Evolutionary conservation across 306 rosid genomes (phyloP).

Genomic region (Rubus idaeus): DNA sequence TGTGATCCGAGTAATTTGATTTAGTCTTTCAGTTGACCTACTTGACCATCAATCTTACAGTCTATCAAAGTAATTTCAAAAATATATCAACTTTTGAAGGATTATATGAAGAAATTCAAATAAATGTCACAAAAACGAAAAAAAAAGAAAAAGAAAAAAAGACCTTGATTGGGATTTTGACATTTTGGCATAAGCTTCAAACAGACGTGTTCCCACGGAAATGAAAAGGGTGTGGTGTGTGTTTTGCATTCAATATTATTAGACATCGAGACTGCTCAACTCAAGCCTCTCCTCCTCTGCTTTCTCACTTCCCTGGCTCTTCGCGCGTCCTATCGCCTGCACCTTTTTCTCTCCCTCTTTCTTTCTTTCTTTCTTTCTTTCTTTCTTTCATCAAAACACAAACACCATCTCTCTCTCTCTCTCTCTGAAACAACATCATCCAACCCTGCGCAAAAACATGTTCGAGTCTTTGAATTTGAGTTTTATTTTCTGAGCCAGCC

Average conservation of each 20-base stretch:
- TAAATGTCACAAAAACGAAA: no score
- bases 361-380: slow-evolving; percentile 29
- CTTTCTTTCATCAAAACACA: slow-evolving; percentile 9
- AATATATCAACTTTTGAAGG: no score
- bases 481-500: slow-evolving; percentile 27
- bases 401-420: slow-evolving; percentile 17
- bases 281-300: slow-evolving; percentile 11
- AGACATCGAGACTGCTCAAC: background rate
- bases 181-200: slow-evolving; percentile 4
- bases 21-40: no score
- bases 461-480: slow-evolving; percentile 22
- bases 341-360: slow-evolving; percentile 63
- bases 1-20: no score
- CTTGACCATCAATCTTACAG: no score
- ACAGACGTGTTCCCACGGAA: slow-evolving; percentile 19
- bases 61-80: no score
- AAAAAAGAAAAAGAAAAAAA: no score
- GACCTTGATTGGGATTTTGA: no score
- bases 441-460: slow-evolving; percentile 17
- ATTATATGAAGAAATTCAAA: no score
- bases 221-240: background rate
- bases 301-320: slow-evolving; percentile 41
- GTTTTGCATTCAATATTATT: slow-evolving; percentile 8
- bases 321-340: slow-evolving; percentile 68
- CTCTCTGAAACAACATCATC: background rate